Percentiles rank a stretch among this genome's conserved stretches.
phyloP scores from a whole-genome alignment of 2,329 filamentous ascomycete species.

The Stagonosporopsis rhizophila region DNA sequence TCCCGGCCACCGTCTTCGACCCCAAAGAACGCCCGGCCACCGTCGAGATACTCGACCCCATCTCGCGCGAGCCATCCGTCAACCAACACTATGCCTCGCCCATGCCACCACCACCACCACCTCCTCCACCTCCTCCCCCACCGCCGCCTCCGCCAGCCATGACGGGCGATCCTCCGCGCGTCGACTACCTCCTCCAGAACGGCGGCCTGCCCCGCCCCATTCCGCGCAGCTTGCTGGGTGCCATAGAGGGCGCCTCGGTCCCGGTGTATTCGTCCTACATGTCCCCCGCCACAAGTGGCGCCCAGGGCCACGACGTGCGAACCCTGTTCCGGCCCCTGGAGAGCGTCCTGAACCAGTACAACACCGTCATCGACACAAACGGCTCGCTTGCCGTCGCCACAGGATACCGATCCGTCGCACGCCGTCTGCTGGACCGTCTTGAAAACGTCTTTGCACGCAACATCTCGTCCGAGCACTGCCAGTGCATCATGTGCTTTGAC shows the following conservation, averaged over 20 bases:
- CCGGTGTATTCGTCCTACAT: conserved; percentile 66
- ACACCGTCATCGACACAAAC: conserved; percentile 78
- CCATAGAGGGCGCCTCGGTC: conserved; percentile 62
- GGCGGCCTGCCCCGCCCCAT: conserved; percentile 78
- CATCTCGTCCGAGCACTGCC: conserved; percentile 83
- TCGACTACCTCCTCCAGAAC: conserved; percentile 91
- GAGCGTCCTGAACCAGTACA: conserved; percentile 84
- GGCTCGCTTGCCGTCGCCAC: conserved; percentile 95
- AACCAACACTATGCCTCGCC: conserved; percentile 57
- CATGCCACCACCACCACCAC: conserved; percentile 48
- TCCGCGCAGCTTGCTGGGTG: conserved; percentile 75
- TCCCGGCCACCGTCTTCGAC: conserved; percentile 43
- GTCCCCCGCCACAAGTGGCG: conserved; percentile 58
- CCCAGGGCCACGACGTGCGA: conserved; percentile 65
- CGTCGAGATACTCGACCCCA: conserved; percentile 53
- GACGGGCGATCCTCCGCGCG: conserved; percentile 73
- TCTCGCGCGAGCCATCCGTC: conserved; percentile 42
- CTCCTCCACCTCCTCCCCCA: conserved; percentile 45
- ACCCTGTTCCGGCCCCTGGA: conserved; percentile 84
- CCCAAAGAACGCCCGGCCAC: conserved; percentile 48
- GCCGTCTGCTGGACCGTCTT: conserved; percentile 84
- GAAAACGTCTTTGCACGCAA: conserved; percentile 95
- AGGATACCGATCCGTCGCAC: conserved; percentile 92
- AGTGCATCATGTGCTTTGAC: conserved; percentile 80
- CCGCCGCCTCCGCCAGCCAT: conserved; percentile 77